Evolutionary conservation across 1,284 basidiomycete species (phyloP), one percentile per base, ranked within the genome.

Genomic region (Fomitopsis betulina): DNA sequence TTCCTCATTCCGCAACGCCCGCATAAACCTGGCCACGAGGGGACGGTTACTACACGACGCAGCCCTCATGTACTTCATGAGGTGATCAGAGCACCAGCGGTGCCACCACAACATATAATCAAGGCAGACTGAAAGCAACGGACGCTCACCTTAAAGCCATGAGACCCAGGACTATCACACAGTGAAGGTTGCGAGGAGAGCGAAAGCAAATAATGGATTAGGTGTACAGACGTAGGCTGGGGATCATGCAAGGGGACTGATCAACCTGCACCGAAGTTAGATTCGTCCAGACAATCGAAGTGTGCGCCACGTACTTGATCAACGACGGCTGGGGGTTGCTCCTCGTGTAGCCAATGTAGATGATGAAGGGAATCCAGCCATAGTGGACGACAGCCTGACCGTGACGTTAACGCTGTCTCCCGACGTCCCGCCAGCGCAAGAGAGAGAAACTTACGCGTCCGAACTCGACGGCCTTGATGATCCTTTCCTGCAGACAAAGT

Each of bases 301-400:
- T 49, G 21, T 54, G 15, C 55, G 40, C 25, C 4, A 82, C 90
- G 67, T 62, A 94, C 93, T 94, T 95, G 76, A 96, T 95, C 67
- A 96, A 77, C 45, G 93, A 93, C n/a, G 93, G 93, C 68, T 94
- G 93, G 37, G 93, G 93, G 68, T 88, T 91, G 70, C 91, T 93
- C 68, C 88, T 81, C 57, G 88, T 91, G 79, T 92, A 96, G 35
- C 94, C 94, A 68, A 96, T 82, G 74, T 93, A 96, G 67, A 97
- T 95, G 70, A 97, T 92, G 70, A 94, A 78, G 39, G 94, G 94
- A 69, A 97, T 92, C 93, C 94, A 97, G 64, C 87, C 89, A 69
- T 94, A 94, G 74, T 96, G 93, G 59, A 96, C 73, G 66, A 93
- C 81, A 61, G 90, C 93, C 94, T 96, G 67, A 17, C 58, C 50